These are phyloP conservation scores for Gamsiella multidivaricata DNA, from an alignment of 192 early-diverging fungal species.

Conservation along the genomic window DNA sequence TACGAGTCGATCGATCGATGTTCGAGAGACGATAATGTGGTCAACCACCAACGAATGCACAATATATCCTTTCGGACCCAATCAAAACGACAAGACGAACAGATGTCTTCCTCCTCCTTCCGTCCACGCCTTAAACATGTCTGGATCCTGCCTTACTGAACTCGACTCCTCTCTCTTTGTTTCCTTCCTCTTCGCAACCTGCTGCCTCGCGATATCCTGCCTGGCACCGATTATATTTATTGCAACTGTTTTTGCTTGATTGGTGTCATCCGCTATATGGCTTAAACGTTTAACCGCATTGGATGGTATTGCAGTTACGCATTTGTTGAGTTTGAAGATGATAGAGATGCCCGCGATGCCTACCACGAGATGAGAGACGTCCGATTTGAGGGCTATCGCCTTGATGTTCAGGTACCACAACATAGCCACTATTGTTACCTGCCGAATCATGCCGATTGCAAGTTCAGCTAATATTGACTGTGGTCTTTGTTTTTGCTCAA, in stretches of 20 bases:
- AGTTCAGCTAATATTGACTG: no score
- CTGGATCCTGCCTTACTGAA: slow-evolving; percentile 44
- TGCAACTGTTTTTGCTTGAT: not conserved
- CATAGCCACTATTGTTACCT: no score
- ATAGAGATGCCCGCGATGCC: slow-evolving; percentile 92
- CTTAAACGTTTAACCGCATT: not conserved
- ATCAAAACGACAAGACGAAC: slow-evolving; percentile 19
- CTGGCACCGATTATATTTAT: not conserved
- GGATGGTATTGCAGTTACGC: slow-evolving; percentile 75
- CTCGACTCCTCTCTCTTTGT: slow-evolving; percentile 36
- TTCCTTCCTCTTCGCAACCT: slow-evolving; percentile 9
- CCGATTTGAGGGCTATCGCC: slow-evolving; percentile 79
- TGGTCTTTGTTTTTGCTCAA: not conserved
- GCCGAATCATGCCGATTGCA: no score
- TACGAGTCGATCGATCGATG: slow-evolving; percentile 32
- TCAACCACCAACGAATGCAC: not conserved
- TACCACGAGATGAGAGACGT: slow-evolving; percentile 91
- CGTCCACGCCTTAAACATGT: slow-evolving; percentile 13
- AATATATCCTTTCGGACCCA: slow-evolving; percentile 8
- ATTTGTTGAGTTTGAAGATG: slow-evolving; percentile 95
- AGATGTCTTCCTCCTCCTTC: slow-evolving; percentile 11
- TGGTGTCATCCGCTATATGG: no score
- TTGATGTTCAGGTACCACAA: slow-evolving; percentile 90
- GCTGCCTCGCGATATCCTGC: not conserved
- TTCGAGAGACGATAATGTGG: not conserved